Conservation (phyloP, 139 green algal genomes). For the Chlorella vulgaris region DNA sequence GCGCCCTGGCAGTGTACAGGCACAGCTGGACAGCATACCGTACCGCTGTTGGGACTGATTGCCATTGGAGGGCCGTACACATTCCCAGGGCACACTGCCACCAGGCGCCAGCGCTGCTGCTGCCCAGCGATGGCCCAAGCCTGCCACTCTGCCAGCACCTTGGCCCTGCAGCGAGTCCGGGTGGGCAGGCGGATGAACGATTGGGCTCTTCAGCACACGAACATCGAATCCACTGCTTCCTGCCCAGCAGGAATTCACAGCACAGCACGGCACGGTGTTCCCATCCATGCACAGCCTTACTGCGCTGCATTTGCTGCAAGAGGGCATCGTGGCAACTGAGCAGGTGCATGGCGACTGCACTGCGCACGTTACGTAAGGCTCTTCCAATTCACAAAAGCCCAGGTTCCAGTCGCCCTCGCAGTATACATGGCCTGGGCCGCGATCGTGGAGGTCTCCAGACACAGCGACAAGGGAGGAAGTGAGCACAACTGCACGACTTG, state of each 20-base stretch:
- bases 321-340: no score
- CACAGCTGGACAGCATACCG: not conserved
- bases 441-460: constrained; percentile 20
- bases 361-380: constrained; percentile 21
- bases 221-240: no score
- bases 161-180: constrained; percentile 29
- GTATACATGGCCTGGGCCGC: constrained; percentile 31
- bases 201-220: no score
- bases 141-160: constrained; percentile 50
- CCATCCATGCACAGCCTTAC: no score
- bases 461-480: constrained; percentile 59
- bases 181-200: not conserved
- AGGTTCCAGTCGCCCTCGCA: constrained; percentile 20
- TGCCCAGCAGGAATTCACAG: no score
- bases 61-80: constrained; percentile 52
- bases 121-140: constrained; percentile 48
- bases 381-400: not conserved
- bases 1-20: not conserved
- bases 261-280: no score
- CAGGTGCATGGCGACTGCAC: no score
- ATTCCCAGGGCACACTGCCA: constrained; percentile 51
- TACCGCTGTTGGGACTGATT: constrained; percentile 7
- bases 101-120: constrained; percentile 55
- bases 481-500: constrained; percentile 49
- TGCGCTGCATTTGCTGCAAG: no score